Percentiles rank a stretch among this genome's conserved stretches.
These are phyloP conservation scores for Melanomma pulvis-pyrius DNA, from an alignment of 495 filamentous ascomycete species.

Conservation along the genomic window DNA sequence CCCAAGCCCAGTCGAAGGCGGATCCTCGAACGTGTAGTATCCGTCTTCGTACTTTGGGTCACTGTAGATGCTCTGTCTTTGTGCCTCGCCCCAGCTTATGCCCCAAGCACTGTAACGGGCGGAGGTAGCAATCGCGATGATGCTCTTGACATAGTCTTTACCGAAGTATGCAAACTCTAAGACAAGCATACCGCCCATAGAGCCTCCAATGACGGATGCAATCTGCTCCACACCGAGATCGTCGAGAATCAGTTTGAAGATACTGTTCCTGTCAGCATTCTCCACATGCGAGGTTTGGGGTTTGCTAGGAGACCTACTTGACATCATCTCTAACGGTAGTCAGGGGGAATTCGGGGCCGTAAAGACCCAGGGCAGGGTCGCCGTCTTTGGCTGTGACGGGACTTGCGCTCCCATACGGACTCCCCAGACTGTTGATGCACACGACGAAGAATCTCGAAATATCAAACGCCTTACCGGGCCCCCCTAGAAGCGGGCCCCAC, in stretches of 20 bases:
- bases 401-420: conserved; percentile 94
- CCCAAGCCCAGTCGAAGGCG: conserved; percentile 81
- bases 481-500: conserved; percentile 95
- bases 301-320: conserved; percentile 57
- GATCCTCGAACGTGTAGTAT: conserved; percentile 75
- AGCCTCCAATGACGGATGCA: conserved; percentile 91
- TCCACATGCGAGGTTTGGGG: not conserved
- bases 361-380: conserved; percentile 70
- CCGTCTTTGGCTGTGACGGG: conserved; percentile 88
- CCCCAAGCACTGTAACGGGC: conserved; percentile 97
- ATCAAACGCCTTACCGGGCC: conserved; percentile 89
- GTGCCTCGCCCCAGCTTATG: conserved; percentile 98
- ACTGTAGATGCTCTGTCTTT: conserved; percentile 96
- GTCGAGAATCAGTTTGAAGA: conserved; percentile 90
- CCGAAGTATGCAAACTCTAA: conserved; percentile 97
- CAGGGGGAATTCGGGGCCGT: conserved; percentile 94
- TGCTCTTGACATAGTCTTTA: conserved; percentile 85
- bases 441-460: conserved; percentile 89
- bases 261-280: conserved; percentile 50
- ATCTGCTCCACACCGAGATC: conserved; percentile 84
- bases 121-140: conserved; percentile 94
- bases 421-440: conserved; percentile 94
- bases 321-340: conserved; percentile 96
- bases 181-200: conserved; percentile 97
- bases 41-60: conserved; percentile 98